Evolutionary conservation across 2,329 filamentous ascomycete species (phyloP), one percentile per base, ranked within the genome.

Genomic region (Lasiodiplodia gonubiensis): DNA sequence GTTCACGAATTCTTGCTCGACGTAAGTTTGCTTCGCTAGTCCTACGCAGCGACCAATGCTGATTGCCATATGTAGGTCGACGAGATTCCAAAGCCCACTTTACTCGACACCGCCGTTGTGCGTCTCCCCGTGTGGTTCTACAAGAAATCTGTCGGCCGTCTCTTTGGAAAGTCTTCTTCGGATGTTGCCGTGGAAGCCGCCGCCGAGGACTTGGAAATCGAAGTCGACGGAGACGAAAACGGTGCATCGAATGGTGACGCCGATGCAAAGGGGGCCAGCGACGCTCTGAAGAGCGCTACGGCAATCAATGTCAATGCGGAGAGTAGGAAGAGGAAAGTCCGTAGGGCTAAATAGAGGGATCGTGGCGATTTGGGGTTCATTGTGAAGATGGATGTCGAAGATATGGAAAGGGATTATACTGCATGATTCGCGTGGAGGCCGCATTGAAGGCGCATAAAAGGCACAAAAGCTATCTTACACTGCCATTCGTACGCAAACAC

Each of bases 1-100:
- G 86, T 88, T 37, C 87, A 91, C 72, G 92, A 97, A 77, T 97
- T 90, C 76, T 82, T 97, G 70, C 88, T 99, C 69, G 94, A 99
- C 77, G 89, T 97, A 81, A 85, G 91, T 86, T 35, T 25, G 10
- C 5, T 23, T 21, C 23, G n/a, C 49, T 63, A 11, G 59, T n/a
- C 46, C 23, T 39, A 39, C n/a, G 6, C 8, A 49, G 25, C 12
- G 12, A 33, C 12, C 18, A 30, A 11, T 46, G 35, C 73, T 76
- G 73, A 77, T 68, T 64, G 46, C 2, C 25, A 25, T 12, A 2
- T 65, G 66, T 70, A 94, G 92, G 88, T 88, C 74, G 87, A 93
- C 68, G 93, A 97, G 78, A 89, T 99, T 69, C 84, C 86, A 53
- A 83, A 85, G 71, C 95, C 95, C 0, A 91, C 90, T 3, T 81